These are phyloP conservation scores for Saccharomyces uvarum DNA, from an alignment of 1,139 yeast species.

Conservation along the genomic window DNA sequence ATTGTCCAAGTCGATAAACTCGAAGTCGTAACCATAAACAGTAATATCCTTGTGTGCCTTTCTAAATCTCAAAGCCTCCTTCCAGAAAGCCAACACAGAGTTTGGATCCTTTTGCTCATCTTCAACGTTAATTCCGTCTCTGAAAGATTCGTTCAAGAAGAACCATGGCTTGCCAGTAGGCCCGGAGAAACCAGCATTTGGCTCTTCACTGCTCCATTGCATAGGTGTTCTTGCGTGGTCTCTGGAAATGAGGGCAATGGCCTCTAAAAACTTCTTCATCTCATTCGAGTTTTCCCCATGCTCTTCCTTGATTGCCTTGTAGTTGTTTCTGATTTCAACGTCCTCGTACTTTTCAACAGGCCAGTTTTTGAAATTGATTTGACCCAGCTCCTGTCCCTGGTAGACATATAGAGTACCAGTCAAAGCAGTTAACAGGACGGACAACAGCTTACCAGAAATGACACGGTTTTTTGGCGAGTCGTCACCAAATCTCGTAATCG, in stretches of 20 bases:
- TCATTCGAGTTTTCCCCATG: conserved; percentile 33
- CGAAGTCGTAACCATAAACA: no score
- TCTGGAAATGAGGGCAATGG: conserved; percentile 16
- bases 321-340: conserved; percentile 41
- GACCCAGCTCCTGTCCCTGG: conserved; percentile 39
- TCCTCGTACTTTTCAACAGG: conserved; percentile 45
- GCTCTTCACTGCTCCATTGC: no score
- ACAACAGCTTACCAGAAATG: conserved; percentile 42
- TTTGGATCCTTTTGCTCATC: no score
- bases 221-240: no score
- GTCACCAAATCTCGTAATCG: conserved; percentile 45
- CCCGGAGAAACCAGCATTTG: no score
- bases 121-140: no score
- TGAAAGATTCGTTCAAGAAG: no score
- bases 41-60: no score
- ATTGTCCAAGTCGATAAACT: no score
- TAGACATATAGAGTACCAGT: conserved; percentile 37
- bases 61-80: no score
- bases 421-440: conserved; percentile 36
- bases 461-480: conserved; percentile 33
- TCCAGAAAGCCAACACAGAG: no score
- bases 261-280: conserved; percentile 32
- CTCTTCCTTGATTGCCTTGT: conserved; percentile 33
- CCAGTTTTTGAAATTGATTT: conserved; percentile 46
- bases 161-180: no score